Evolutionary conservation across 495 filamentous ascomycete species (phyloP).

Genomic region (Sabuloglossum arenarium): DNA sequence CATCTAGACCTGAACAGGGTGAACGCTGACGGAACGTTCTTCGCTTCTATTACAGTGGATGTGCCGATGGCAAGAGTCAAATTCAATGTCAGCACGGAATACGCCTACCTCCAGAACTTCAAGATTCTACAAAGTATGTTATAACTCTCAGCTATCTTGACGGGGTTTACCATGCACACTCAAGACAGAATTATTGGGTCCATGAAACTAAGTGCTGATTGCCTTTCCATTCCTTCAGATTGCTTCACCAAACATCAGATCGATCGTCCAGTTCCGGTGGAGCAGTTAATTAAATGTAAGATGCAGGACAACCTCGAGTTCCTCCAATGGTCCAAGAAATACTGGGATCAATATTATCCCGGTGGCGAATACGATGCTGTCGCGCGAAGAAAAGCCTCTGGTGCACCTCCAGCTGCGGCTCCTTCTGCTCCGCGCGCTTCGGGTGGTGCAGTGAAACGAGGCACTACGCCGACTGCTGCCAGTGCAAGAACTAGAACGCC

Average conservation of each 20-base stretch:
- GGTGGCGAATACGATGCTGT: conserved; percentile 92
- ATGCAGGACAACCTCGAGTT: conserved; percentile 99
- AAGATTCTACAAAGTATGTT: conserved; percentile 83
- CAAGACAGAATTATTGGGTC: not conserved
- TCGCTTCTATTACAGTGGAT: conserved; percentile 34
- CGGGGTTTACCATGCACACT: not conserved
- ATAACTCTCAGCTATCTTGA: not conserved
- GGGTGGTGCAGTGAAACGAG: conserved; percentile 35
- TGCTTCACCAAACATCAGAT: conserved; percentile 67
- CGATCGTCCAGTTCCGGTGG: conserved; percentile 72
- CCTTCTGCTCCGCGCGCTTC: conserved; percentile 24
- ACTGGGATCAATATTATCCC: conserved; percentile 96
- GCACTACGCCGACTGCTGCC: conserved; percentile 44
- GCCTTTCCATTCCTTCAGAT: conserved; percentile 24
- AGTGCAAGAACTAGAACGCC: not conserved
- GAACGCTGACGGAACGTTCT: not conserved
- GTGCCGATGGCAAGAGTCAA: conserved; percentile 92
- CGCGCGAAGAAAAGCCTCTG: conserved; percentile 56
- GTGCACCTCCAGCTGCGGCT: conserved; percentile 32
- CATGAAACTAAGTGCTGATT: conserved; percentile 4
- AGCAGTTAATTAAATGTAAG: conserved; percentile 84
- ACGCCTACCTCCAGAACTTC: conserved; percentile 94
- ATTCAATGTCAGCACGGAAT: conserved; percentile 94
- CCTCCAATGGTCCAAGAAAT: conserved; percentile 85
- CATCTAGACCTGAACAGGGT: not conserved